Conservation (phyloP, 2,329 filamentous ascomycete genomes). For the Botrytis byssoidea region DNA sequence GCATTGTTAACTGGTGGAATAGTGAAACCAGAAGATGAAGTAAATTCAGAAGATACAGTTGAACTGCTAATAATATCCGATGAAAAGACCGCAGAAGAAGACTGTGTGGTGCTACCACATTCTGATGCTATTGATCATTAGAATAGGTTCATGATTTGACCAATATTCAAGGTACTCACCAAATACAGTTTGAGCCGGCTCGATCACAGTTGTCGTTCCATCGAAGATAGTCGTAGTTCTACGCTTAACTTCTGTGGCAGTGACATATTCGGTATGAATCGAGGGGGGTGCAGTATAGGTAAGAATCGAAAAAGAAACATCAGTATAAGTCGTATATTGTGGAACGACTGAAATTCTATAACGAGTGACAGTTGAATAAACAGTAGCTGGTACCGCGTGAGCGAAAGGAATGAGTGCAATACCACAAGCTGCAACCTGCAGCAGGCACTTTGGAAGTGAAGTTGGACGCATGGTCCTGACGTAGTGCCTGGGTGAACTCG, state of each 20-base stretch:
- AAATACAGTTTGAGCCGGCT: background rate
- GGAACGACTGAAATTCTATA: conserved; percentile 17
- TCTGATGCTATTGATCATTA: conserved; percentile 7
- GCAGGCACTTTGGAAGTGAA: conserved; percentile 14
- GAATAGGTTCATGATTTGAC: background rate
- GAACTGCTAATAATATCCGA: background rate
- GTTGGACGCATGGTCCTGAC: conserved; percentile 20
- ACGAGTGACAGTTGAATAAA: conserved; percentile 17
- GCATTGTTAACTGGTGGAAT: background rate
- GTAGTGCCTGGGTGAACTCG: conserved; percentile 8
- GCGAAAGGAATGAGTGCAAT: conserved; percentile 13
- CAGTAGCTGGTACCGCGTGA: background rate
- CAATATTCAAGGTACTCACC: background rate
- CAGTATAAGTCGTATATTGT: conserved; percentile 14
- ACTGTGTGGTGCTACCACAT: background rate
- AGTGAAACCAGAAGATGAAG: background rate
- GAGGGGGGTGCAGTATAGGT: conserved; percentile 4
- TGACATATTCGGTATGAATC: conserved; percentile 14
- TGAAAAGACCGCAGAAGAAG: background rate
- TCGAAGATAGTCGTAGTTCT: conserved; percentile 4
- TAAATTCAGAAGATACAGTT: background rate
- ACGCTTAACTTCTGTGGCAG: background rate
- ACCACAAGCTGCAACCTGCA: conserved; percentile 11
- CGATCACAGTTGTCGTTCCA: background rate
- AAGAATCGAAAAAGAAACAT: background rate